Evolutionary conservation across 2,329 filamentous ascomycete species (phyloP), one percentile per base, ranked within the genome.

Genomic region (Fusarium circinatum): DNA sequence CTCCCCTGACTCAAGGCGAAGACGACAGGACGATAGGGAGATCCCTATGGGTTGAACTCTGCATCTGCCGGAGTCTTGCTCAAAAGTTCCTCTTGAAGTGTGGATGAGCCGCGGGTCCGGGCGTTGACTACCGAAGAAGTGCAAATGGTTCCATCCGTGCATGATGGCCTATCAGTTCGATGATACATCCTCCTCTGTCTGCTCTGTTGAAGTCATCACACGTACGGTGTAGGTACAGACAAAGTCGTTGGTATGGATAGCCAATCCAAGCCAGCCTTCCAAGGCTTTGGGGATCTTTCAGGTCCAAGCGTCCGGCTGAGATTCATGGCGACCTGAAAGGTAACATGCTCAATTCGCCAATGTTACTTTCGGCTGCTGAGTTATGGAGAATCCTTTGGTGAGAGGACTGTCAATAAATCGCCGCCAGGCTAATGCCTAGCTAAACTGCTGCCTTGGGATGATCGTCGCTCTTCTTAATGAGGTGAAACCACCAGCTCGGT

Each of bases 401-500:
- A 60, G 34, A 59, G n/a, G 34, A 38, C 38, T 70, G 34, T 65
- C 45, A 70, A 60, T 59, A 39, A 42, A 48, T 71, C 48, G 49
- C 42, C 39, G 41, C 39, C 34, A 51, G 60, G 42, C 71, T 48
- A 58, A 49, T 39, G 44, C 52, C 47, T 49, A 38, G 42, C 39
- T 62, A 66, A 52, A 56, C 41, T 67, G 65, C 70, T 73, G 67
- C 61, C 56, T 54, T 67, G 34, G 47, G 51, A 67, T 67, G 70
- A 74, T 73, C 66, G 68, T 71, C 71, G 51, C 52, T 47, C 38
- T 57, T 55, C 39, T 57, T 67, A 45, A 59, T 55, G 41, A 65
- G 55, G 62, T 74, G 70, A 73, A 73, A 73, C 71, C 70, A 73
- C 54, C 70, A 73, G 66, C 36, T 73, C 66, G 66, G 71, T 71